phyloP scores from a whole-genome alignment of 345 rosid genomes.

The Litchi chinensis region DNA sequence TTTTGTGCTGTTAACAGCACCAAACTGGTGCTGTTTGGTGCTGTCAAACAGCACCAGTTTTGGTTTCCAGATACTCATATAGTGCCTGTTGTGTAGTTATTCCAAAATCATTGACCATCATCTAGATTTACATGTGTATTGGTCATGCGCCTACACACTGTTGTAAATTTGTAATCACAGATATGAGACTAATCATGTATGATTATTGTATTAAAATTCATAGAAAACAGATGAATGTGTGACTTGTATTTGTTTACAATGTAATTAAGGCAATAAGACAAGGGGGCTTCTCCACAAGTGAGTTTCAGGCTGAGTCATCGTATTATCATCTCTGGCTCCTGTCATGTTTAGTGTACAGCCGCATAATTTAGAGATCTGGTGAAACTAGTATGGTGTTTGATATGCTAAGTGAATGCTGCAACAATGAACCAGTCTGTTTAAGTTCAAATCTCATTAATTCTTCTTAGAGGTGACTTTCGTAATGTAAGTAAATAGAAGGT shows the following conservation, averaged over 20 bases:
- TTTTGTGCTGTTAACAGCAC: too few species aligned
- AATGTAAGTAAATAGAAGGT: too few species aligned
- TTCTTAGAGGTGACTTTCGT: too few species aligned
- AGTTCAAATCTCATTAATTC: too few species aligned
- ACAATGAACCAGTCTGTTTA: too few species aligned
- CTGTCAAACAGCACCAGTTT: too few species aligned
- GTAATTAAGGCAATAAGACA: not conserved
- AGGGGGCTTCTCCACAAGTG: not conserved
- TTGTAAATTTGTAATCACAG: constrained; percentile 10
- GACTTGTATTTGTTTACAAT: not conserved
- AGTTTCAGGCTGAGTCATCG: not conserved
- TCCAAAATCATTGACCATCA: not conserved
- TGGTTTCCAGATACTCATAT: not conserved
- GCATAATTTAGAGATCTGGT: not conserved
- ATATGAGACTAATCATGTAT: not conserved
- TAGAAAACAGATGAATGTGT: too few species aligned
- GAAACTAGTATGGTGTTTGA: not conserved
- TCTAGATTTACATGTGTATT: not conserved
- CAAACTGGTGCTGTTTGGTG: too few species aligned
- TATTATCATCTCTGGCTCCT: not conserved
- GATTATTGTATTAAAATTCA: not conserved
- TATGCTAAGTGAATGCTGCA: too few species aligned
- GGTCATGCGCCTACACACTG: not conserved
- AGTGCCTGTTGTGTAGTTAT: not conserved
- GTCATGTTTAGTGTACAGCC: not conserved